A percentile compares a stretch with the other conserved stretches of the same genome.
Evolutionary conservation across 768 basidiomycete genomes (phyloP).

Genomic region (Boletus rubroflammeus): DNA sequence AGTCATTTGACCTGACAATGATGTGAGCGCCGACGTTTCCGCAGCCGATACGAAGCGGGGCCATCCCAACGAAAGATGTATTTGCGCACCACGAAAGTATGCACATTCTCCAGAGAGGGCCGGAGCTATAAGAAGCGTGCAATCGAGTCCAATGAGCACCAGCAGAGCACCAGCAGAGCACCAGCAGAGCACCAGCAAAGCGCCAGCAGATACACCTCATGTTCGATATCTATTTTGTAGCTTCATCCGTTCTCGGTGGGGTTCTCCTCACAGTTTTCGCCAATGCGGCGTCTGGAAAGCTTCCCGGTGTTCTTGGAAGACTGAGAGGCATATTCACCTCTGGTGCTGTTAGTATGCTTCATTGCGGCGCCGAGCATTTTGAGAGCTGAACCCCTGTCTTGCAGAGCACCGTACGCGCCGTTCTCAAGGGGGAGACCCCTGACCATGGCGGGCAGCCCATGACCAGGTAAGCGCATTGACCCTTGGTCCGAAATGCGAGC

Average conservation of each 20-base stretch:
- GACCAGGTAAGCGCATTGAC: slow-evolving; percentile 8
- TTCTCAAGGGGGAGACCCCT: background rate
- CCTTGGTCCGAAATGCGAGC: too few species aligned
- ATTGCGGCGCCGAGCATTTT: background rate
- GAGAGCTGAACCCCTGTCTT: background rate
- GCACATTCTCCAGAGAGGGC: background rate
- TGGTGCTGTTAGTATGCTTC: slow-evolving; percentile 4
- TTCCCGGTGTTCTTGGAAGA: slow-evolving; percentile 7
- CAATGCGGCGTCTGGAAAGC: slow-evolving; percentile 9
- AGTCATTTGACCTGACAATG: background rate
- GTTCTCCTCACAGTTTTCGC: slow-evolving; percentile 15
- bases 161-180: too few species aligned
- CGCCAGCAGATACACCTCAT: slow-evolving; percentile 2
- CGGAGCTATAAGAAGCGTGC: slow-evolving; percentile 1
- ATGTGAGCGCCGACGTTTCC: background rate
- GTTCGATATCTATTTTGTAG: slow-evolving; percentile 12
- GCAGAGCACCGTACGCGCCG: slow-evolving; percentile 2
- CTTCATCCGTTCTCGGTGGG: slow-evolving; percentile 12
- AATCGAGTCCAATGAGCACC: background rate
- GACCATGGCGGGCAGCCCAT: slow-evolving; percentile 10
- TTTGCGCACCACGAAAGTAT: background rate
- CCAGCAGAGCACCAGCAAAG: too few species aligned
- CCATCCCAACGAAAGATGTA: background rate
- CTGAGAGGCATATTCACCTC: slow-evolving; percentile 1
- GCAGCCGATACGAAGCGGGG: background rate